A percentile compares a stretch with the other conserved stretches of the same genome.
phyloP scores from a whole-genome alignment of 2,329 filamentous ascomycete genomes.

The Verticillium longisporum region DNA sequence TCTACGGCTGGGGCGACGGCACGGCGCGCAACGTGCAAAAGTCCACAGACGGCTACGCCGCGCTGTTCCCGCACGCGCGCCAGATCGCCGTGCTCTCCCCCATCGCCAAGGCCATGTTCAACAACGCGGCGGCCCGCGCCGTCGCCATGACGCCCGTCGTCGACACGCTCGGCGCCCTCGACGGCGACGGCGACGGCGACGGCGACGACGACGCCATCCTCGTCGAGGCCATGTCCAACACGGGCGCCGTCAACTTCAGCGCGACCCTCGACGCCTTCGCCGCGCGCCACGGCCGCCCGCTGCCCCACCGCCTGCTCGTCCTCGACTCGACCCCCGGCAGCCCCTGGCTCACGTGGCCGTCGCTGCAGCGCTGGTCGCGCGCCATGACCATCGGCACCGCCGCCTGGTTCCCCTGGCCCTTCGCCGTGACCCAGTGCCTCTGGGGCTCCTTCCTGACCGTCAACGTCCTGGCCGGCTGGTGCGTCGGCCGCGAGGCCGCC shows the following conservation, averaged over 20 bases:
- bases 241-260: conserved; percentile 74
- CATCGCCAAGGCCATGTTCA: conserved; percentile 84
- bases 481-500: conserved; percentile 6
- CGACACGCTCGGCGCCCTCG: conserved; percentile 79
- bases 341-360: conserved; percentile 29
- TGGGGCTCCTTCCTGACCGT: conserved; percentile 35
- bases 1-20: conserved; percentile 53
- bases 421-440: conserved; percentile 37
- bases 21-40: conserved; percentile 96
- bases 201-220: conserved; percentile 91
- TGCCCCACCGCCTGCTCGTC: conserved; percentile 90
- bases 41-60: conserved; percentile 74
- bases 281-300: conserved; percentile 61
- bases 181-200: conserved; percentile 87
- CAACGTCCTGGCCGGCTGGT: conserved; percentile 16
- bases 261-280: conserved; percentile 30
- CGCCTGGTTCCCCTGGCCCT: conserved; percentile 40
- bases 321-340: conserved; percentile 65
- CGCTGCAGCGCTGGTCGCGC: conserved; percentile 42
- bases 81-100: conserved; percentile 89
- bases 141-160: conserved; percentile 80
- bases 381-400: conserved; percentile 46
- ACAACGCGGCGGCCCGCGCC: conserved; percentile 82
- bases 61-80: conserved; percentile 59
- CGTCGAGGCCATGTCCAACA: conserved; percentile 84